Evolutionary conservation across 1,284 basidiomycete species (phyloP), one percentile per base, ranked within the genome.

Genomic region (Earliella scabrosa): DNA sequence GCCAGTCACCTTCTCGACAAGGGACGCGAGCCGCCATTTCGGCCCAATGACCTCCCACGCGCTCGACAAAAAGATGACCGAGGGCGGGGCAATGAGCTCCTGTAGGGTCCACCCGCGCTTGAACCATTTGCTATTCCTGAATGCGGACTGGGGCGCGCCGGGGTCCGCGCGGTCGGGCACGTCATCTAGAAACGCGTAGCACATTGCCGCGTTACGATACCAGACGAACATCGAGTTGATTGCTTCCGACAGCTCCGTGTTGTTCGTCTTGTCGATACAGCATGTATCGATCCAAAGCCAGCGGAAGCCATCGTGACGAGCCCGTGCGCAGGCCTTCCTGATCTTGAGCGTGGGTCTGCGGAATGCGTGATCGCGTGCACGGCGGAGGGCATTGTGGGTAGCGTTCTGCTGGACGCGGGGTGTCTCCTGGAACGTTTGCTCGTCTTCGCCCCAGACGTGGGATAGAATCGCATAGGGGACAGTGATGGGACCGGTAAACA

Each of bases 391-490:
- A n/a, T n/a, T n/a, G n/a, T n/a, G n/a, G n/a, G n/a, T n/a, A n/a
- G n/a, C n/a, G n/a, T n/a, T n/a, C n/a, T n/a, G n/a, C n/a, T n/a
- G n/a, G n/a, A n/a, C n/a, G n/a, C n/a, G n/a, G n/a, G n/a, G n/a
- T n/a, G n/a, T n/a, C n/a, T 47, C 27, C 3, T 53, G 51, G 4
- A 53, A 47, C 4, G 29, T 31, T 29, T 40, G 45, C 18, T 53
- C 51, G 23, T 46, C 20, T 3, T 16, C 27, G n/a, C 2, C 24
- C 51, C 51, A 53, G 8, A 45, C 45, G 29, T 53, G 45, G 11
- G 51, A 53, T 11, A 53, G 45, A 21, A 47, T 34, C 4, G 51
- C 51, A 21, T 53, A 53, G 2, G n/a, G 8, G 16, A 40, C 61
- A 4, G 57, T 21, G 9, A 11, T 11, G 16, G 23, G 21, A 11